Base-by-base conservation (phyloP, 257 asterid species). In the Solanum lycopersicoides region DNA sequence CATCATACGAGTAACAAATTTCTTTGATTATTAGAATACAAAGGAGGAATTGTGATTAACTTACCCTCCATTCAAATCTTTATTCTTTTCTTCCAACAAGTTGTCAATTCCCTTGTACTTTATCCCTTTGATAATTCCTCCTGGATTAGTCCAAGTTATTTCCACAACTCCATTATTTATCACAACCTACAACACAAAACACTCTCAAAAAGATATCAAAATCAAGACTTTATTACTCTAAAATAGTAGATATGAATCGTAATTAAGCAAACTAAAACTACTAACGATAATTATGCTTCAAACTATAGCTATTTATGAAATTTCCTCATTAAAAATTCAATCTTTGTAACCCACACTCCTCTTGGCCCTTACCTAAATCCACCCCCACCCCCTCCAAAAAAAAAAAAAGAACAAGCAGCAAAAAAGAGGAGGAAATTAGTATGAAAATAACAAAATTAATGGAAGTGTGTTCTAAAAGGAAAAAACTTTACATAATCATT, bases 61-160 rank as follows among this genome's bases (percentile, higher is more conserved):
- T 63, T 63, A 66, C 87, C 80, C 87, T 84, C 83, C 88, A 86
- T 86, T 86, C 39, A 86, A 35, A 47, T 45, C 88, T 50, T 45
- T 32, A 30, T 86, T 86, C 73, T 86, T 86, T 35, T 72, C 1
- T 50, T 86, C 88, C 28, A 86, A 3, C 88, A 86, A 86, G 72
- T 86, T 86, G n/a, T 86, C 88, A 72, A 86, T 72, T 73, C 88
- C 88, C 25, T 73, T 35, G 72, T 32, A 86, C 32, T 86, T 71
- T 72, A 86, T 86, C 47, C 84, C 88, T 86, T 16, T 86, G 72
- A 86, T 86, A 45, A 72, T 86, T 30, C 88, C 88, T 30, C 83
- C 83, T 72, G 83, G 88, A 69, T 86, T 73, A 50, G 83, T 86
- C 83, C 82, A 69, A 11, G 83, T 86, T 47, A 69, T 73, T 50